These are phyloP conservation scores for Aspergillus steynii DNA, from an alignment of 495 filamentous ascomycete genomes.

Conservation along the genomic window DNA sequence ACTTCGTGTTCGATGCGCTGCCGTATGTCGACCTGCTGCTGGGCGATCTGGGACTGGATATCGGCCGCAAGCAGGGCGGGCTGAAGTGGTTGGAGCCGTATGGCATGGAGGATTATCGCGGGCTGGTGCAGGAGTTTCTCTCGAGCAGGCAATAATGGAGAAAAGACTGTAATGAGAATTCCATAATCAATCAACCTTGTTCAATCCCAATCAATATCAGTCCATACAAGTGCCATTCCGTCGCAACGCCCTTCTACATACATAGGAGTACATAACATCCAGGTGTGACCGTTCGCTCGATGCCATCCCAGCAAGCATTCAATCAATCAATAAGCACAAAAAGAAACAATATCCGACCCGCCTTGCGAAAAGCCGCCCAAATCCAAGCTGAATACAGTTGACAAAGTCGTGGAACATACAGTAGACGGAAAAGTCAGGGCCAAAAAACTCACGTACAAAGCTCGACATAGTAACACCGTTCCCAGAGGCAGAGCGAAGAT, in stretches of 20 bases:
- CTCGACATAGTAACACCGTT: background rate
- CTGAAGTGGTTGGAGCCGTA: constrained; percentile 56
- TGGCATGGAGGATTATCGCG: constrained; percentile 59
- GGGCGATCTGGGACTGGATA: constrained; percentile 60
- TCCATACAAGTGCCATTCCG: too few relatives aligned
- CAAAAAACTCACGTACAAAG: background rate
- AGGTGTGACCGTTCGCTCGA: constrained; percentile 1
- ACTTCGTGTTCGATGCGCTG: constrained; percentile 73
- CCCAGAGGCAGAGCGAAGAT: background rate
- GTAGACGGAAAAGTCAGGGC: background rate
- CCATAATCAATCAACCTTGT: too few relatives aligned
- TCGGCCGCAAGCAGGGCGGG: constrained; percentile 42
- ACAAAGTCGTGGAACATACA: constrained; percentile 4
- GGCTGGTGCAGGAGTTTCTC: constrained; percentile 56
- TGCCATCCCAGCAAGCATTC: constrained; percentile 4
- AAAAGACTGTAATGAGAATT: too few relatives aligned
- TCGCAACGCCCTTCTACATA: background rate
- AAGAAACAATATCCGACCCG: background rate
- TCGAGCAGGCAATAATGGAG: constrained; percentile 8
- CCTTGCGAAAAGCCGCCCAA: constrained; percentile 1
- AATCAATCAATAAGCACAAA: background rate
- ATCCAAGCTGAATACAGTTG: constrained; percentile 7
- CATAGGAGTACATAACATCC: constrained; percentile 11
- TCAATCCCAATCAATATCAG: too few relatives aligned
- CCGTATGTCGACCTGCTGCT: constrained; percentile 78